phyloP scores from a whole-genome alignment of 495 filamentous ascomycete genomes.

The Neurospora africana region DNA sequence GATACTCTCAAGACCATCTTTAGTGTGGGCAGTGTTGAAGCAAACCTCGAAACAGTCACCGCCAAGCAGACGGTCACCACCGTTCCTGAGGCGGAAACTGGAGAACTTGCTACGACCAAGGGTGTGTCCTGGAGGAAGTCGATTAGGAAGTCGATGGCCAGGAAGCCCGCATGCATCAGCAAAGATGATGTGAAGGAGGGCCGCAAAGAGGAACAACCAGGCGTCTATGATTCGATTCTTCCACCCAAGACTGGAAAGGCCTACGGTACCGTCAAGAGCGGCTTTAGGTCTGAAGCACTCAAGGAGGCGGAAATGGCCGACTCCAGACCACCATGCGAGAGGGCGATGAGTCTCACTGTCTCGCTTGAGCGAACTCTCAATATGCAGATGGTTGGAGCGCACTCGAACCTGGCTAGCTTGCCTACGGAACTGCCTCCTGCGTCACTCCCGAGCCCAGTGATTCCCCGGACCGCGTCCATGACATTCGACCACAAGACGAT shows the following conservation, averaged over 20 bases:
- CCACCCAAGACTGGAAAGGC: slow-evolving; percentile 7
- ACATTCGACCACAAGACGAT: slow-evolving; percentile 9
- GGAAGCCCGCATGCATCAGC: slow-evolving; percentile 23
- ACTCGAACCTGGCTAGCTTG: slow-evolving; percentile 8
- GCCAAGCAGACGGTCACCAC: slow-evolving; percentile 2
- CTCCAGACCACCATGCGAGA: background rate
- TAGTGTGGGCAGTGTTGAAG: slow-evolving; percentile 27
- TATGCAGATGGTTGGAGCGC: slow-evolving; percentile 3
- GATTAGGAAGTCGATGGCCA: slow-evolving; percentile 24
- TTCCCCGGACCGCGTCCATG: slow-evolving; percentile 15
- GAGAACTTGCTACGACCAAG: slow-evolving; percentile 8
- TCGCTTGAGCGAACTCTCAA: slow-evolving; percentile 8
- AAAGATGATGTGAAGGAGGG: slow-evolving; percentile 5
- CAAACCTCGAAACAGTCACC: slow-evolving; percentile 18
- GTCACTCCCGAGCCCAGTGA: slow-evolving; percentile 14
- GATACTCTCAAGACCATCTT: slow-evolving; percentile 35
- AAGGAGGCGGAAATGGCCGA: background rate
- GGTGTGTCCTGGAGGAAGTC: slow-evolving; percentile 17
- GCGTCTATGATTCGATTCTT: slow-evolving; percentile 6
- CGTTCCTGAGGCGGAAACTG: slow-evolving; percentile 3
- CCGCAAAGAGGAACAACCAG: background rate
- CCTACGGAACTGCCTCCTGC: slow-evolving; percentile 15
- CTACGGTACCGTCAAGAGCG: slow-evolving; percentile 5
- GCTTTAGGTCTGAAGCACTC: slow-evolving; percentile 3
- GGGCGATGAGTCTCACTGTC: slow-evolving; percentile 15